Percentiles rank a stretch among this genome's conserved stretches.
Conservation (phyloP, 2,329 filamentous ascomycete species). For the Podosphaera fusca region DNA sequence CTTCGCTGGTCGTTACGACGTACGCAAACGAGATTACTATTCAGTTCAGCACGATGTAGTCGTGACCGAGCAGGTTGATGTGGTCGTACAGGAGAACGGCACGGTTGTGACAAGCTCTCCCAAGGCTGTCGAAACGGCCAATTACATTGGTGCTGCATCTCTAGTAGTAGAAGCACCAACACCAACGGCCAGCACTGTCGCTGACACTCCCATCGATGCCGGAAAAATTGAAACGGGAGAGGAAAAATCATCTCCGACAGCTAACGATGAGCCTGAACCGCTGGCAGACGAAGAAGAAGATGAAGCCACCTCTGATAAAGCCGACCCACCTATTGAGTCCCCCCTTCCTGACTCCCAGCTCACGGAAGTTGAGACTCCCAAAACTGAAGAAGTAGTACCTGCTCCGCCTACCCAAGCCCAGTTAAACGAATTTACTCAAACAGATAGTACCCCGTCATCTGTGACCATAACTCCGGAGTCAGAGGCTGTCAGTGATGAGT, state of each 20-base stretch:
- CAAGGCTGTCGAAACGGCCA: conserved; percentile 7
- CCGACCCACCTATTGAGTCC: too few species aligned
- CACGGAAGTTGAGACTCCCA: too few species aligned
- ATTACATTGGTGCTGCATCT: conserved; percentile 5
- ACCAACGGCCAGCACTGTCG: conserved; percentile 1
- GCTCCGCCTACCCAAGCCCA: not conserved
- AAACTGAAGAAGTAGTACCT: too few species aligned
- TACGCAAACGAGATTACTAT: conserved; percentile 8
- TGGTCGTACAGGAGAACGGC: conserved; percentile 9
- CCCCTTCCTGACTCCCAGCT: too few species aligned
- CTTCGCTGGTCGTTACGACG: conserved; percentile 6
- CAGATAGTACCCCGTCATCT: not conserved
- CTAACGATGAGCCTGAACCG: not conserved
- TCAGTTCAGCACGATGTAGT: conserved; percentile 8
- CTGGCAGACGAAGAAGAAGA: too few species aligned
- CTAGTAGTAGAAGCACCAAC: conserved; percentile 3
- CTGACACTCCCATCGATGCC: not conserved
- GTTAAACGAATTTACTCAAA: not conserved
- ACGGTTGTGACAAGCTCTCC: conserved; percentile 6
- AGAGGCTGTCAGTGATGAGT: not conserved
- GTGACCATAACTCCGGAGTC: not conserved
- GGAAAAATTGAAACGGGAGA: not conserved
- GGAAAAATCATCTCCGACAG: not conserved
- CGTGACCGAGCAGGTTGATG: conserved; percentile 9
- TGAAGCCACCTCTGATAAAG: too few species aligned